Conservation (phyloP, 768 basidiomycete genomes). For the Lactarius evosmus region DNA sequence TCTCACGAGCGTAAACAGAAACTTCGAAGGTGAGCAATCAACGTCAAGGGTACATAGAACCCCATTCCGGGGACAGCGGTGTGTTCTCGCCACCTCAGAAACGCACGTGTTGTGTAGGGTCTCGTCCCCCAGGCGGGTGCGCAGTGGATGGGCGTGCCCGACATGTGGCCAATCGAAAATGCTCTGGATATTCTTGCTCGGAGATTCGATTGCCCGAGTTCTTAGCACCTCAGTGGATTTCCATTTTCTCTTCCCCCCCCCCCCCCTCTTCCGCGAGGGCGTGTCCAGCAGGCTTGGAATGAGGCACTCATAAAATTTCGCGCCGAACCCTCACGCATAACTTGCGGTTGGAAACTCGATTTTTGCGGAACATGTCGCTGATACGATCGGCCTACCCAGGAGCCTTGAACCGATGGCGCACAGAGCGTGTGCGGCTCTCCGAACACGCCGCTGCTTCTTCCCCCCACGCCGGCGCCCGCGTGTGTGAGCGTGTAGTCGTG, state of each 20-base stretch:
- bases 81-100: constrained; percentile 4
- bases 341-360: constrained; percentile 12
- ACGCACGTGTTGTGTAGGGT: constrained; percentile 20
- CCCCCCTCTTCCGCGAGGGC: background rate
- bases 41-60: constrained; percentile 27
- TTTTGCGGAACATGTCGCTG: constrained; percentile 9
- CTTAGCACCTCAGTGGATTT: background rate
- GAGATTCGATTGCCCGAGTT: constrained; percentile 14
- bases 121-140: background rate
- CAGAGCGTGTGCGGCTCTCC: constrained; percentile 25
- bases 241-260: constrained; percentile 2
- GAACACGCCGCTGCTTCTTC: constrained; percentile 22
- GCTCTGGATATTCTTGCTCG: constrained; percentile 14
- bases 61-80: constrained; percentile 7
- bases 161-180: constrained; percentile 22
- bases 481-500: constrained; percentile 85
- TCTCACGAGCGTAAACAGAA: constrained; percentile 88
- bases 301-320: constrained; percentile 19
- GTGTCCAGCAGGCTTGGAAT: background rate
- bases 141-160: constrained; percentile 9
- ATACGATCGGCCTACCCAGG: constrained; percentile 19
- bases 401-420: constrained; percentile 22
- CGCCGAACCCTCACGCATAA: constrained; percentile 11
- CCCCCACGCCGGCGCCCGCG: constrained; percentile 26
- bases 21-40: constrained; percentile 67